Conservation (phyloP, 768 basidiomycete genomes). For the Lactifluus piperatus region DNA sequence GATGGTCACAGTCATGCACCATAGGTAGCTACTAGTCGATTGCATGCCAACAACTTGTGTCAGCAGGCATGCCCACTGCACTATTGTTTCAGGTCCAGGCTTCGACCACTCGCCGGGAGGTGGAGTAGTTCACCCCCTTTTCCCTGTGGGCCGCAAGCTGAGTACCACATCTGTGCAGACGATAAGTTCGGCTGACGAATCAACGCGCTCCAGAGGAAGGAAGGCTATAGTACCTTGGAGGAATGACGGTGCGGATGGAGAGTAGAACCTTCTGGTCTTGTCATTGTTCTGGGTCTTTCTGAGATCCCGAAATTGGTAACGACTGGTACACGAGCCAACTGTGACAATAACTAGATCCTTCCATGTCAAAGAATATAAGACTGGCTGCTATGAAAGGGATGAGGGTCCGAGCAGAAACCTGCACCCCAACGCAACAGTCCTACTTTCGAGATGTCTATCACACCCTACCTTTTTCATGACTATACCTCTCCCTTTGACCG, state of each 20-base stretch:
- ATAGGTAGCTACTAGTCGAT: no score
- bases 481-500: slow-evolving; percentile 34
- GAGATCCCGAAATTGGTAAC: not conserved
- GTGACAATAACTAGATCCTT: not conserved
- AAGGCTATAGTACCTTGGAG: not conserved
- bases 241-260: not conserved
- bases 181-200: not conserved
- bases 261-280: not conserved
- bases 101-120: not conserved
- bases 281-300: no score
- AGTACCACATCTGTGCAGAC: not conserved
- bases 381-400: not conserved
- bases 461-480: slow-evolving; percentile 33
- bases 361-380: not conserved
- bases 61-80: not conserved
- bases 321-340: not conserved
- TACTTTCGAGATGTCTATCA: slow-evolving; percentile 25
- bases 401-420: not conserved
- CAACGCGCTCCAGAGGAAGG: not conserved
- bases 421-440: not conserved
- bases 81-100: not conserved
- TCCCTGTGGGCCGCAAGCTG: not conserved
- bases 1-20: no score
- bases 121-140: not conserved
- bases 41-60: not conserved